Evolutionary conservation across 192 early-diverging fungal genomes (phyloP).

Genomic region (Rhizophagus sp.): DNA sequence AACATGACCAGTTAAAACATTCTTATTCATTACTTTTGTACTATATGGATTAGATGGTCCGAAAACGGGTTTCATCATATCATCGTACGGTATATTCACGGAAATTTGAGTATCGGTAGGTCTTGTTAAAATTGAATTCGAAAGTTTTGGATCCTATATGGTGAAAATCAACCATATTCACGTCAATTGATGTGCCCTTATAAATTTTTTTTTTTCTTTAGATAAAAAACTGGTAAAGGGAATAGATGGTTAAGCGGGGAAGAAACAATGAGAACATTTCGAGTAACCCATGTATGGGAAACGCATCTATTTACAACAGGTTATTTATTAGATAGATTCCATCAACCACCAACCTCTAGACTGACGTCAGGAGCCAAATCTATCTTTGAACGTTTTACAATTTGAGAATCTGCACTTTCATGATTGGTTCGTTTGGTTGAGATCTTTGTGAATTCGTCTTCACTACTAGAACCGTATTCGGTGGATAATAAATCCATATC

Average conservation of each 20-base stretch:
- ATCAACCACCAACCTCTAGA: constrained; percentile 42
- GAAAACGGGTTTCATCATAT: constrained; percentile 49
- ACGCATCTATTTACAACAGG: not conserved
- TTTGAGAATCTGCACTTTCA: not conserved
- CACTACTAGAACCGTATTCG: not conserved
- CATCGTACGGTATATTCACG: constrained; percentile 61
- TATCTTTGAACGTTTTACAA: constrained; percentile 32
- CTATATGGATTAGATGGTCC: constrained; percentile 61
- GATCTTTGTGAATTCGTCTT: not conserved
- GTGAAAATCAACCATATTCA: not conserved
- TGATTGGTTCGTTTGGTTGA: not conserved
- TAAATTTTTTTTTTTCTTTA: not conserved
- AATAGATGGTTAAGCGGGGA: not conserved
- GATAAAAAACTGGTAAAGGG: not conserved
- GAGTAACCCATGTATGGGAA: not conserved
- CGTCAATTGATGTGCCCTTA: not conserved
- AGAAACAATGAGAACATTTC: not conserved
- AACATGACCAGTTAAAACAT: constrained; percentile 72
- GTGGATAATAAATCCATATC: constrained; percentile 3
- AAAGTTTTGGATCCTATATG: constrained; percentile 40
- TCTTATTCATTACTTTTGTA: constrained; percentile 46
- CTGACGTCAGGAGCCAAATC: constrained; percentile 57
- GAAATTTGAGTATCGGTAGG: constrained; percentile 55
- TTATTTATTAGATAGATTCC: not conserved
- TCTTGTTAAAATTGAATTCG: constrained; percentile 49